Evolutionary conservation across 1,284 basidiomycete genomes (phyloP), one percentile per base, ranked within the genome.

Genomic region (Marasmius oreades): DNA sequence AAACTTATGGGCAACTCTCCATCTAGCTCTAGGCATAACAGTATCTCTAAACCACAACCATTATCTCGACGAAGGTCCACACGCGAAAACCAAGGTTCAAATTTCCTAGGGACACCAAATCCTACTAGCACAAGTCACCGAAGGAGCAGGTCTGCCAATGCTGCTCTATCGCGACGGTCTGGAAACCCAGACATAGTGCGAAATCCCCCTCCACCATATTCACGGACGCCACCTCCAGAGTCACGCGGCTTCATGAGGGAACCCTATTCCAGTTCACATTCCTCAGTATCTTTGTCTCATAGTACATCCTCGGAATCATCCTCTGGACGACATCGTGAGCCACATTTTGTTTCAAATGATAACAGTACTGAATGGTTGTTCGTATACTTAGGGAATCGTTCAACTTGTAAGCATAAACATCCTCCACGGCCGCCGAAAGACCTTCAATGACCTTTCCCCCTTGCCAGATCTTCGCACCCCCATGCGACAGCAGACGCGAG

Each of bases 401-500:
- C 26, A 23, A 46, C 14, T 46, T 23, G 45, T 24, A 28, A 20
- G 23, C 16, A 42, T 5, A 42, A 24, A 45, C 33, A 11, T 10
- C 14, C 20, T 31, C 31, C 14, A 45, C 11, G 12, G 11, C 45
- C 8, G n/a, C 45, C 20, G n/a, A 20, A 24, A 7, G n/a, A 24
- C 23, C 7, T 24, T 28, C 11, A 28, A 31, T 24, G 20, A 42
- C 45, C 26, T 7, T n/a, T 20, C 14, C 5, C n/a, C n/a, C 8
- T n/a, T 12, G 24, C 31, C 10, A 50, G 47, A 50, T n/a, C 47
- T 50, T 33, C 47, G 47, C 8, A 28, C 24, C 14, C 47, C 47
- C 1, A 33, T 50, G 47, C 47, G 47, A 18, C 47, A 50, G 26
- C 37, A 53, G 55, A 52, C 53, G 2, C 22, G 45, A 52, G 71